Percentiles rank a stretch among this genome's conserved stretches.
phyloP scores from a whole-genome alignment of 2,329 filamentous ascomycete species.

The Fusarium coicis region DNA sequence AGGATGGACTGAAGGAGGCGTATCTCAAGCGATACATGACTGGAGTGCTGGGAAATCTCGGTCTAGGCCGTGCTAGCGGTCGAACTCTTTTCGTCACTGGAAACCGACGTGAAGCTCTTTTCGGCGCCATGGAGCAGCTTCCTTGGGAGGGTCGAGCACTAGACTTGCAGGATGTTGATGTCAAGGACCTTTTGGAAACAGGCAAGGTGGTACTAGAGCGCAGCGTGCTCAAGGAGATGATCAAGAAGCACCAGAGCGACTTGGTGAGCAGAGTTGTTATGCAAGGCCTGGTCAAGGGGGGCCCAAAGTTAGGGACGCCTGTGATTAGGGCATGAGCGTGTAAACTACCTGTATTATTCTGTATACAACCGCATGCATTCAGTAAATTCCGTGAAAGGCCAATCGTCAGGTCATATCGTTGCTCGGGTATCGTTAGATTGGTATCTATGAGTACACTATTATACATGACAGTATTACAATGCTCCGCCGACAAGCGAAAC shows the following conservation, averaged over 20 bases:
- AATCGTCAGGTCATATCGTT: background rate
- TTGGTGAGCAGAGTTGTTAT: conserved; percentile 61
- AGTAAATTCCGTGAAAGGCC: background rate
- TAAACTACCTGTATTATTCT: conserved; percentile 47
- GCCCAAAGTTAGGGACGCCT: conserved; percentile 53
- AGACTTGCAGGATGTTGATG: conserved; percentile 83
- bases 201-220: conserved; percentile 89
- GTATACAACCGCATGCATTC: conserved; percentile 35
- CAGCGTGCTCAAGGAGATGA: conserved; percentile 78
- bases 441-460: conserved; percentile 21
- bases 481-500: conserved; percentile 87
- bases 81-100: conserved; percentile 81
- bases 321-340: conserved; percentile 46
- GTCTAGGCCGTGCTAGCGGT: conserved; percentile 73
- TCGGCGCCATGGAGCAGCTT: conserved; percentile 71
- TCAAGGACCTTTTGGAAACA: conserved; percentile 91
- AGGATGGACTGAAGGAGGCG: conserved; percentile 62
- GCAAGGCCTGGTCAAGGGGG: conserved; percentile 51
- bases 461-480: conserved; percentile 62
- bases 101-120: conserved; percentile 69
- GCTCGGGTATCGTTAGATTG: conserved; percentile 24
- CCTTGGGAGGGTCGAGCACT: conserved; percentile 76
- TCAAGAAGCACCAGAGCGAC: conserved; percentile 78
- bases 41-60: conserved; percentile 76
- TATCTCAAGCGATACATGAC: conserved; percentile 71